Percentiles rank a stretch among this genome's conserved stretches.
phyloP scores from a whole-genome alignment of 2,329 filamentous ascomycete species.

The Stachybotrys chlorohalonatus region DNA sequence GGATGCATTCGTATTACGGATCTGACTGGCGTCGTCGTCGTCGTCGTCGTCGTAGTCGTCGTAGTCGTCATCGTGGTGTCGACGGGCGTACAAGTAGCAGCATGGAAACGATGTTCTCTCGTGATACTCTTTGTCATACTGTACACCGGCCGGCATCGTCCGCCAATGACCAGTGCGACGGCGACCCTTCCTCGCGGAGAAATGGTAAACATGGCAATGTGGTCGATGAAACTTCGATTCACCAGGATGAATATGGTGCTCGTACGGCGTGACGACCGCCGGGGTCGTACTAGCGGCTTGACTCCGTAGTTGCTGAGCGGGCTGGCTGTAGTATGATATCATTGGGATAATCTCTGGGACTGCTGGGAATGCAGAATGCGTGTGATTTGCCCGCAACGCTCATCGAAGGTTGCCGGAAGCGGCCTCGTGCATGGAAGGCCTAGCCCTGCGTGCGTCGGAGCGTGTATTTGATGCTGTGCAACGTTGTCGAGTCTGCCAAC shows the following conservation, averaged over 20 bases:
- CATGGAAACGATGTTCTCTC: no score
- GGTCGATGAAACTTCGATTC: not conserved
- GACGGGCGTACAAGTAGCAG: no score
- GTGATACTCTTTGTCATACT: no score
- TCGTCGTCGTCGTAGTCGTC: not conserved
- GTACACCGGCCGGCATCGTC: no score
- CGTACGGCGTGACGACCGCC: not conserved
- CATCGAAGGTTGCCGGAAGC: not conserved
- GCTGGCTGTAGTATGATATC: constrained; percentile 1
- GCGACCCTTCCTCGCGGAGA: not conserved
- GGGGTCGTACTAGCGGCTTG: not conserved
- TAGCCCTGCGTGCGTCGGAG: not conserved
- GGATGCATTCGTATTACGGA: not conserved
- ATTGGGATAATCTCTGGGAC: not conserved
- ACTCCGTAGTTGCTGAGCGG: not conserved
- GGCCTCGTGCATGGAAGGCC: not conserved
- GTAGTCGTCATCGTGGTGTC: not conserved
- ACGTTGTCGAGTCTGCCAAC: not conserved
- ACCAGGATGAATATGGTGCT: not conserved
- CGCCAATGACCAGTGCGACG: no score
- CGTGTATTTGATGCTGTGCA: not conserved
- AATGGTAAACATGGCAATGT: not conserved
- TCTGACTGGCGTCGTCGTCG: not conserved
- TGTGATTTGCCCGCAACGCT: not conserved
- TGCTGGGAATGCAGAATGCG: not conserved